A percentile compares a stretch with the other conserved stretches of the same genome.
Conservation (phyloP, 1,284 basidiomycete genomes). For the Phaffia rhodozyma region DNA sequence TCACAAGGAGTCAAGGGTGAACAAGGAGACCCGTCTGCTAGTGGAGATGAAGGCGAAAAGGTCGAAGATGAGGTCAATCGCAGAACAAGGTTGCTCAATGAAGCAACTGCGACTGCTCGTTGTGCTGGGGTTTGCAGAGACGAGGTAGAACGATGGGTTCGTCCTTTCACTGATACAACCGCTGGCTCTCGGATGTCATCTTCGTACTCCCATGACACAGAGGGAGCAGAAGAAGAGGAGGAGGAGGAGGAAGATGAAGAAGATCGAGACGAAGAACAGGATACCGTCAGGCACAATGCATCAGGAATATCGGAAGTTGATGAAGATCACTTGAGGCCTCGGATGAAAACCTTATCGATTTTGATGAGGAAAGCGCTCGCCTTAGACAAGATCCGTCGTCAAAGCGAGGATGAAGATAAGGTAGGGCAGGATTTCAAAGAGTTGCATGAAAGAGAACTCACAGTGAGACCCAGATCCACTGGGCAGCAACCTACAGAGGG, state of each 20-base stretch:
- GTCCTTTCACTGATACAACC: slow-evolving; percentile 18
- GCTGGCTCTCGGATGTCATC: slow-evolving; percentile 28
- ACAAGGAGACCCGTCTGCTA: slow-evolving; percentile 34
- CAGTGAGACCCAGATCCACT: too few relatives aligned
- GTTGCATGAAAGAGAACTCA: too few relatives aligned
- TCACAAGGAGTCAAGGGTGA: slow-evolving; percentile 28
- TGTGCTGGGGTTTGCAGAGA: slow-evolving; percentile 68
- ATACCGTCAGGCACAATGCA: neutral
- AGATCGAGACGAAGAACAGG: slow-evolving; percentile 23
- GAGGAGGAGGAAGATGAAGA: slow-evolving; percentile 27
- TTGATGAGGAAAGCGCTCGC: too few relatives aligned
- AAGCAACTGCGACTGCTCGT: slow-evolving; percentile 74
- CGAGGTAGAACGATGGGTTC: neutral
- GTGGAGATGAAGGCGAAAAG: slow-evolving; percentile 42
- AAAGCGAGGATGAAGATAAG: too few relatives aligned
- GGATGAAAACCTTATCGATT: too few relatives aligned
- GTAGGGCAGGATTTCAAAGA: too few relatives aligned
- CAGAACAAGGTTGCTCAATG: slow-evolving; percentile 56
- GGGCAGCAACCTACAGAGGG: too few relatives aligned
- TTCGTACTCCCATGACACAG: slow-evolving; percentile 40
- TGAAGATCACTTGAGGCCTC: too few relatives aligned
- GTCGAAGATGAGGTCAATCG: slow-evolving; percentile 54
- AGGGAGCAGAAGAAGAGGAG: slow-evolving; percentile 30
- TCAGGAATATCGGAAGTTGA: too few relatives aligned
- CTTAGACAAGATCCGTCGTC: too few relatives aligned